Percentiles rank a stretch among this genome's conserved stretches.
Conservation (phyloP, 2,329 filamentous ascomycete genomes). For the Aspergillus sergii region DNA sequence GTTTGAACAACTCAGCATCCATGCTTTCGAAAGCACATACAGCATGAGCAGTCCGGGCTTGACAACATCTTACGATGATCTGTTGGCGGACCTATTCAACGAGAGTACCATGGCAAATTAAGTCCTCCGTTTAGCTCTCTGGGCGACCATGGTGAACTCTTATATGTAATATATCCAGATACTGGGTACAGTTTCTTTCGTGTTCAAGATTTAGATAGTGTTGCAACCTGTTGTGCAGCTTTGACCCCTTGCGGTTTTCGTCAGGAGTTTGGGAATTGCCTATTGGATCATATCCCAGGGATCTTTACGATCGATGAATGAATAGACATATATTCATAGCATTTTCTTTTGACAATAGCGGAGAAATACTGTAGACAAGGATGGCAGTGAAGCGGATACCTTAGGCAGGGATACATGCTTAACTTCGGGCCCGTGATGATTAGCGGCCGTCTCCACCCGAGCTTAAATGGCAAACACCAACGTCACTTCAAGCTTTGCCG, state of each 20-base stretch:
- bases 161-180: not conserved
- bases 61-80: constrained; percentile 62
- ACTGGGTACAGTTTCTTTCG: not conserved
- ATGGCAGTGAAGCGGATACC: not conserved
- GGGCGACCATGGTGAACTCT: not conserved
- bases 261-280: not conserved
- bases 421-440: constrained; percentile 1
- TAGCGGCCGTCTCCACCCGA: constrained; percentile 1
- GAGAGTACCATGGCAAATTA: constrained; percentile 62
- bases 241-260: not conserved
- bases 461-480: constrained; percentile 2
- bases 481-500: constrained; percentile 4
- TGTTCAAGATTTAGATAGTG: not conserved
- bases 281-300: not conserved
- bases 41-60: constrained; percentile 73
- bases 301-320: not conserved
- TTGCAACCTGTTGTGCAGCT: not conserved
- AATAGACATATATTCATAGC: not conserved
- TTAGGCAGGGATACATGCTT: not conserved
- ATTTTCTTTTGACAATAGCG: not conserved
- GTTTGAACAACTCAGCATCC: constrained; percentile 88
- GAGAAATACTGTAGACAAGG: not conserved
- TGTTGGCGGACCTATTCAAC: constrained; percentile 78
- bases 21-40: constrained; percentile 90
- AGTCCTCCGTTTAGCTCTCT: constrained; percentile 9